Conservation (phyloP, 2,329 filamentous ascomycete species). For the Talaromyces funiculosus region DNA sequence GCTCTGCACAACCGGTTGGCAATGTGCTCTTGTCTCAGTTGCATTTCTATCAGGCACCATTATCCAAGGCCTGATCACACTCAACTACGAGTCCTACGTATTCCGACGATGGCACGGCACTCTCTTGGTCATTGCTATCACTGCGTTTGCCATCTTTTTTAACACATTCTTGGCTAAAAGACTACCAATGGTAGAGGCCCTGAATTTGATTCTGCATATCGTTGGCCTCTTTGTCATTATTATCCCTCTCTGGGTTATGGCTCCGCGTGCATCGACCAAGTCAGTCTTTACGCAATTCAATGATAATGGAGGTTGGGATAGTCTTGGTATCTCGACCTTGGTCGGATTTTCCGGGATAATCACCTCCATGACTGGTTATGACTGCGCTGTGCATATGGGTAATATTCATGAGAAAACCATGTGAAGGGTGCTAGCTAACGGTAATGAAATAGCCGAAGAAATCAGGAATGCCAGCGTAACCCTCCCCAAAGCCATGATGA, state of each 20-base stretch:
- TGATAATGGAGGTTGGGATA: conserved; percentile 37
- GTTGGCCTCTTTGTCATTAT: conserved; percentile 40
- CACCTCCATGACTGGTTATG: conserved; percentile 37
- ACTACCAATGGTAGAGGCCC: conserved; percentile 31
- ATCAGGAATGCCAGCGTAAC: conserved; percentile 44
- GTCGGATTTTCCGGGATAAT: conserved; percentile 39
- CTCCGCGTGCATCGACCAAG: conserved; percentile 31
- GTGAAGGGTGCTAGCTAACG: conserved; percentile 6
- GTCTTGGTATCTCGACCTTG: conserved; percentile 32
- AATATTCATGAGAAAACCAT: conserved; percentile 15
- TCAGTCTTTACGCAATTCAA: conserved; percentile 39
- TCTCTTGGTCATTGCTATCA: conserved; percentile 38
- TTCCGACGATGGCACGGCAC: conserved; percentile 43
- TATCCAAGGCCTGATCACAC: conserved; percentile 42
- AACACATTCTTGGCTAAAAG: conserved; percentile 39
- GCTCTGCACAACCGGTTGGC: conserved; percentile 43
- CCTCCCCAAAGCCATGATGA: conserved; percentile 49
- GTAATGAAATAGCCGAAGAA: conserved; percentile 30
- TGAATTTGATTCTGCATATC: conserved; percentile 41
- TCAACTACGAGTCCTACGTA: conserved; percentile 38
- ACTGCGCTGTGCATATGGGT: conserved; percentile 40
- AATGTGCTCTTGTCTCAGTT: conserved; percentile 40
- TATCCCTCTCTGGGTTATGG: conserved; percentile 40
- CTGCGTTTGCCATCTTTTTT: conserved; percentile 37
- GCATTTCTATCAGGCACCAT: conserved; percentile 42